Base-by-base conservation (phyloP, 177 flowering plant species). In the Vitis hybrid region DNA sequence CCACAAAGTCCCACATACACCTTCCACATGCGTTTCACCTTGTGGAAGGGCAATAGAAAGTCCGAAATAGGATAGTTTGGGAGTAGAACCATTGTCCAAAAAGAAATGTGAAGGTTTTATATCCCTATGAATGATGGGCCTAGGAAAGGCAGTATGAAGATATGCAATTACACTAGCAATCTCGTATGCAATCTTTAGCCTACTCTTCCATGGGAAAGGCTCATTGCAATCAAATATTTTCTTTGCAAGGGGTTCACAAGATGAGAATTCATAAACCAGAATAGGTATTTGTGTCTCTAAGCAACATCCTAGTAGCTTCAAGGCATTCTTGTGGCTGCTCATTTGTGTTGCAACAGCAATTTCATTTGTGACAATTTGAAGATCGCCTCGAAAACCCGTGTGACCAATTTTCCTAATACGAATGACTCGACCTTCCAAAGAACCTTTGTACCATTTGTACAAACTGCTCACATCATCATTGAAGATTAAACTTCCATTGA, bases 301-400 rank as follows among this genome's bases (percentile, higher is more conserved):
- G 60, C 74, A 70, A 54, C 74, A 70, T 10, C 78, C 78, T 15
- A 70, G 5, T 35, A 75, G 56, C 64, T 65, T 70, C 54, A 75
- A 32, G 50, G 50, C 65, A 30, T 71, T 75, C 49, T 19, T 55
- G 51, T 70, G 78, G 40, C 32, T 40, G 40, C 59, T 51, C 67
- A 74, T 65, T 9, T 55, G 49, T 11, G 61, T 15, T 8, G 18
- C 58, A 11, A 14, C 21, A 3, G n/a, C 57, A 11, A 70, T 70
- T 10, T 35, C 21, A 30, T 35, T 70, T 32, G 30, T 10, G 11
- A 49, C 12, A 61, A 2, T n/a, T 2, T 2, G 32, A 2, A 10
- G 1, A 14, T 8, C 6, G 2, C n/a, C 32, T 1, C 1, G 0
- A 14, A 27, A 3, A 21, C 24, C 0, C 0, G 2, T 4, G 18